These are phyloP conservation scores for Macrocybe gigantea DNA, from an alignment of 768 basidiomycete species.

Conservation along the genomic window DNA sequence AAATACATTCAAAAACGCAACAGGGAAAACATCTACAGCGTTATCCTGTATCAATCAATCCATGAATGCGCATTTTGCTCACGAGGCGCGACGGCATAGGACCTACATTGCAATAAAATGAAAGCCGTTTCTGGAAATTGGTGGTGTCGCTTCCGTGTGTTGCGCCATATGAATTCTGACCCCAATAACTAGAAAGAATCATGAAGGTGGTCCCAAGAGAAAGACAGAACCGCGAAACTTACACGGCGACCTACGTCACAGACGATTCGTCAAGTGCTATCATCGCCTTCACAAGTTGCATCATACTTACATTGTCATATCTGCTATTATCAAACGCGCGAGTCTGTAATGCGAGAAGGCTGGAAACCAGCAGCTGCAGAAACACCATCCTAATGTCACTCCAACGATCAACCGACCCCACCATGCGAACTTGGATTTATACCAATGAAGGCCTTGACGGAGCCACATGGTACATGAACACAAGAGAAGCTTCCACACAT, in stretches of 20 bases:
- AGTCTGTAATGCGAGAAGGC: conserved; percentile 8
- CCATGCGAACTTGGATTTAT: too few species aligned
- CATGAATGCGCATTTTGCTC: background rate
- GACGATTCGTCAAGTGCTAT: conserved; percentile 1
- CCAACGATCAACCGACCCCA: background rate
- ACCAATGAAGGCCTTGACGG: too few species aligned
- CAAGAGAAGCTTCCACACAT: too few species aligned
- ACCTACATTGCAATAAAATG: conserved; percentile 57
- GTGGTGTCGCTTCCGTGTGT: conserved; percentile 37
- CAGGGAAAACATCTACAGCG: conserved; percentile 60
- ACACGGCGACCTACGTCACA: conserved; percentile 48
- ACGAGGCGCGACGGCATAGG: background rate
- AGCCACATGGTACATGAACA: too few species aligned
- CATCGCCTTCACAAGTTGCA: background rate
- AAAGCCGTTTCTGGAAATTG: conserved; percentile 55
- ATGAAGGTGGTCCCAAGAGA: background rate
- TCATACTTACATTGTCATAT: conserved; percentile 52
- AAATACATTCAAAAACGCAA: conserved; percentile 66
- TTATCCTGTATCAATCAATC: conserved; percentile 38
- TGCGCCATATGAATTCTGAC: conserved; percentile 72
- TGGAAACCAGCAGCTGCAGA: conserved; percentile 4
- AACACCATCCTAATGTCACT: conserved; percentile 7
- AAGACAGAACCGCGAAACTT: conserved; percentile 9
- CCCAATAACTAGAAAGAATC: conserved; percentile 51
- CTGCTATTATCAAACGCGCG: conserved; percentile 49